Base-by-base conservation (phyloP, 306 rosid genomes). In the Cicer arietinum region DNA sequence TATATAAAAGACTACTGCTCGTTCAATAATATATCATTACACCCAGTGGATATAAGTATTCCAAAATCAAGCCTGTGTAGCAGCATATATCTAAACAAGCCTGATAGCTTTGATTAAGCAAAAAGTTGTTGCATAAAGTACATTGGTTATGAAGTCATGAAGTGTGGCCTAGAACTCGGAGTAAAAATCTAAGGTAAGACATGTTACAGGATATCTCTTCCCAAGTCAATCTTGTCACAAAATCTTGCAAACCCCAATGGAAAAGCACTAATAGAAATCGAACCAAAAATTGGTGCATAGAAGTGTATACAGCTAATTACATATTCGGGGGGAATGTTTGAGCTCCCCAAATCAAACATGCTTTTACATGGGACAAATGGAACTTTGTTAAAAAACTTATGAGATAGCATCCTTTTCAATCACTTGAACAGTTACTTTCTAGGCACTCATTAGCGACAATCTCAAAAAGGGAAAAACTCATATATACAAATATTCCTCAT, bases 391-490 rank as follows among this genome's bases (percentile, higher is more conserved):
- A 65, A 61, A 18, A 44, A 65, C 67, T 60, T 53, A 52, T n/a
- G 58, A 67, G 16, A 77, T 53, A 67, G 48, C 71, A 63, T 45
- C 57, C 47, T 66, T 71, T 42, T 71, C 64, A 76, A 14, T 47
- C 54, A 65, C 66, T 39, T 40, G 20, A 7, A 57, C 40, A 41
- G 73, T 69, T 68, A 60, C 39, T 12, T 18, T 62, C 43, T 40
- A 63, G 45, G 48, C 43, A 66, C 51, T 47, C 71, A n/a, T 8
- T 6, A 43, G 41, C 7, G 62, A 76, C 48, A 71, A 69, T 81
- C 45, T 71, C 64, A 65, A 65, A 77, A 69, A 48, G 76, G 64
- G 14, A 65, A 80, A 37, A 45, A 56, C 42, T 64, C 22, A 57
- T 37, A 30, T 22, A 41, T 40, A 64, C 42, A 76, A 56, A 63